Conservation (phyloP, 768 basidiomycete genomes). For the Amanita pallidorosea region DNA sequence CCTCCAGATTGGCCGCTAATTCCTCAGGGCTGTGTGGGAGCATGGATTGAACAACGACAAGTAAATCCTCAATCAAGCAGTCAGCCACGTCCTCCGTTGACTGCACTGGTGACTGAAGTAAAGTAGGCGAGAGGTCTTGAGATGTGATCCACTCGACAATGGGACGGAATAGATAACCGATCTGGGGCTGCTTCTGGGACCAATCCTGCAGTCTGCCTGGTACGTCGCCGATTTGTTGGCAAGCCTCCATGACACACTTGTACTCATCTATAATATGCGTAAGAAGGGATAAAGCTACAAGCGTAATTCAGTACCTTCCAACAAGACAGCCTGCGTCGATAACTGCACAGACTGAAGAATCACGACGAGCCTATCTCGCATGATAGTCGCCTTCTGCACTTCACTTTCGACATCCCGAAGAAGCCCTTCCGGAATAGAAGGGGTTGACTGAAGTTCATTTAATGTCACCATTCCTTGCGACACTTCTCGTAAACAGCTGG, state of each 20-base stretch:
- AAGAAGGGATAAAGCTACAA: neutral
- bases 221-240: conserved; percentile 12
- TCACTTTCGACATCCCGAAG: conserved; percentile 14
- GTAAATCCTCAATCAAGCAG: conserved; percentile 46
- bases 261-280: conserved; percentile 23
- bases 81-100: conserved; percentile 19
- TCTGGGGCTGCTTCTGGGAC: conserved; percentile 15
- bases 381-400: conserved; percentile 13
- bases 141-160: conserved; percentile 20
- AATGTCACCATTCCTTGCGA: conserved; percentile 21
- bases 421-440: neutral
- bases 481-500: conserved; percentile 26
- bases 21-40: conserved; percentile 26
- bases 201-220: conserved; percentile 14
- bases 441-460: conserved; percentile 10
- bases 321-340: conserved; percentile 20
- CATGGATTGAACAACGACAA: conserved; percentile 57
- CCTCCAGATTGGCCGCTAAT: conserved; percentile 15
- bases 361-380: conserved; percentile 15
- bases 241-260: conserved; percentile 16
- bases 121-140: conserved; percentile 12
- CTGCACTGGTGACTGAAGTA: conserved; percentile 3
- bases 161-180: conserved; percentile 22
- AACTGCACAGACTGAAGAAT: conserved; percentile 13
- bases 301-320: conserved; percentile 21